Conservation (phyloP, 371 early-diverging fungal genomes). For the Mucor plumbeus region DNA sequence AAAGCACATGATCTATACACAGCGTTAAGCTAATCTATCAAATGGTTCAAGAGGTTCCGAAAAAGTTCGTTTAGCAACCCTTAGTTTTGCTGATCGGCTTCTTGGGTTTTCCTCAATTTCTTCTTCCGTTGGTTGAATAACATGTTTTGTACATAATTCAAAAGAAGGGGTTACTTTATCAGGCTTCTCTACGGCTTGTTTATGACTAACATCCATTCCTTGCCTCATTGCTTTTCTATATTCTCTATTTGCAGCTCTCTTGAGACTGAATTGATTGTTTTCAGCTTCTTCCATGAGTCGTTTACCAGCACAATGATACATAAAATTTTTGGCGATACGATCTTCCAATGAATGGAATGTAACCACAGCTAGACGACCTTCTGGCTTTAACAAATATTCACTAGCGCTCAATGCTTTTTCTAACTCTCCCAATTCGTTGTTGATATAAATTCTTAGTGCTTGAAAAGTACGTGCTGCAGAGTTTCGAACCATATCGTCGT, state of each 20-base stretch:
- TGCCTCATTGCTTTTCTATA: slow-evolving; percentile 27
- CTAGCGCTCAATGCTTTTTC: slow-evolving; percentile 55
- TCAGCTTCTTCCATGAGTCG: slow-evolving; percentile 31
- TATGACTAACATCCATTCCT: slow-evolving; percentile 5
- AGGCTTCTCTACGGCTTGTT: slow-evolving; percentile 10
- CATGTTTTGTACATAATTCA: slow-evolving; percentile 45
- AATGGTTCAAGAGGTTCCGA: slow-evolving; percentile 44
- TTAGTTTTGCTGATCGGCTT: slow-evolving; percentile 65
- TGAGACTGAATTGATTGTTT: slow-evolving; percentile 43
- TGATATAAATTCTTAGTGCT: slow-evolving; percentile 72
- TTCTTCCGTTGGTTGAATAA: slow-evolving; percentile 50
- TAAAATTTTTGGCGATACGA: slow-evolving; percentile 67
- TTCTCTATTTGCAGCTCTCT: slow-evolving; percentile 38
- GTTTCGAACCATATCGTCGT: slow-evolving; percentile 54
- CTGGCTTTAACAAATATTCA: slow-evolving; percentile 57
- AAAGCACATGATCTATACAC: background rate
- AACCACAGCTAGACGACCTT: slow-evolving; percentile 63
- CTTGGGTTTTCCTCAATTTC: slow-evolving; percentile 64
- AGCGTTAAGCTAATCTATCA: slow-evolving; percentile 13
- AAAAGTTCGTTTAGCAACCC: slow-evolving; percentile 53
- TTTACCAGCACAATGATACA: slow-evolving; percentile 50
- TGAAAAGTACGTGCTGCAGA: slow-evolving; percentile 63
- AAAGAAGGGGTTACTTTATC: slow-evolving; percentile 35
- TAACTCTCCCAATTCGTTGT: slow-evolving; percentile 72
- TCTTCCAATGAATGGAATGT: slow-evolving; percentile 84